Percentiles rank a stretch among this genome's conserved stretches.
phyloP scores from a whole-genome alignment of 805 yeast genomes.

The Pichia exigua region DNA sequence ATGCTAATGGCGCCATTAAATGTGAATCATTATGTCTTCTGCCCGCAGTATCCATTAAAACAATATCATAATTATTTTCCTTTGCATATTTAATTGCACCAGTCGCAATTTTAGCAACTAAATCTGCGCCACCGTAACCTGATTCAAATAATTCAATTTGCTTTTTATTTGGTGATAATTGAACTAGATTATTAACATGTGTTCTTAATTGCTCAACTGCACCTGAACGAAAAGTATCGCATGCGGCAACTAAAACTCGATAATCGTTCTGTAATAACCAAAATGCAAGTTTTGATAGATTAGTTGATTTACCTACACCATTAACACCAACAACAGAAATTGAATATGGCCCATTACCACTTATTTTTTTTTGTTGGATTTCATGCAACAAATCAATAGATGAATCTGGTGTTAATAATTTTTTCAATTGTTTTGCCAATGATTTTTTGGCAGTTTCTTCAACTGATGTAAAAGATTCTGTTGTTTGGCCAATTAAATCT shows the following conservation, averaged over 20 bases:
- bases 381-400: constrained; percentile 82
- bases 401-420: constrained; percentile 83
- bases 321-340: constrained; percentile 96
- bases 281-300: constrained; percentile 86
- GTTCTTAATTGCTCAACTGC: constrained; percentile 97
- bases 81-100: constrained; percentile 80
- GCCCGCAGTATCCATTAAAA: constrained; percentile 94
- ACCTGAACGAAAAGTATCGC: constrained; percentile 96
- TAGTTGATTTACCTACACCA: constrained; percentile 97
- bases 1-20: constrained; percentile 90
- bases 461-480: constrained; percentile 66
- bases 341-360: constrained; percentile 64
- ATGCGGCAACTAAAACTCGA: constrained; percentile 85
- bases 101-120: constrained; percentile 87
- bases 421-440: constrained; percentile 57
- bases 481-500: constrained; percentile 64
- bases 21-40: constrained; percentile 93
- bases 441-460: constrained; percentile 60
- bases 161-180: constrained; percentile 41
- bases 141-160: constrained; percentile 79
- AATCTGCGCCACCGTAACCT: constrained; percentile 94
- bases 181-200: constrained; percentile 78
- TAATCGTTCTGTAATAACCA: constrained; percentile 90
- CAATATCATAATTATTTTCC: constrained; percentile 67
- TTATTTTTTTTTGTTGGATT: constrained; percentile 43